Percentiles rank a stretch among this genome's conserved stretches.
These are phyloP conservation scores for Yamagishiella unicocca DNA, from an alignment of 139 green algal genomes.

Conservation along the genomic window DNA sequence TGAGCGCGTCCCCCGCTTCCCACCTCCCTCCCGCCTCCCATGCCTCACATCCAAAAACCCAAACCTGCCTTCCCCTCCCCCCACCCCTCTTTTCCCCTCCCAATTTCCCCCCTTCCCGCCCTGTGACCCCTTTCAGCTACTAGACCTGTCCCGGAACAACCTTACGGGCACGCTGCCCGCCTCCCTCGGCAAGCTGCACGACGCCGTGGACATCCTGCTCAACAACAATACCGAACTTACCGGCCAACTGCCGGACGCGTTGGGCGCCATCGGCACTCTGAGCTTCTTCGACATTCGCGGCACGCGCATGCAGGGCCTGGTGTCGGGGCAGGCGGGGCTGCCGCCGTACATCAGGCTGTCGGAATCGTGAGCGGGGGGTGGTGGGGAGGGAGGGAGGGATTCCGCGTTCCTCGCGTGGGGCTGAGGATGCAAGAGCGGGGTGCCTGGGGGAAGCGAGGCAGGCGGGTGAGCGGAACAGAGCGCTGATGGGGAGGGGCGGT, in stretches of 20 bases:
- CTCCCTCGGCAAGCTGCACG: background rate
- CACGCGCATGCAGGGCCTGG: constrained; percentile 8
- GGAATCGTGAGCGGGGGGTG: background rate
- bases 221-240: background rate
- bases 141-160: constrained; percentile 20
- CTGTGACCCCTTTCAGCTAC: background rate
- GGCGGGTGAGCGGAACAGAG: no score
- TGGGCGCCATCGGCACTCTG: background rate
- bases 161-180: constrained; percentile 13
- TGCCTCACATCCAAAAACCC: no score
- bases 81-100: no score
- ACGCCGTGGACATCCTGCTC: background rate
- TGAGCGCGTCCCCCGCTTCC: no score
- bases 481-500: no score
- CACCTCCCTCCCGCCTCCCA: no score
- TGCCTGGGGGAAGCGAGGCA: no score
- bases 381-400: background rate
- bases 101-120: no score
- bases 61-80: no score
- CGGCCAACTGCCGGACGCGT: background rate
- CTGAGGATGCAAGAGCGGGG: no score
- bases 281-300: background rate
- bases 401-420: no score
- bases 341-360: background rate
- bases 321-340: background rate